Evolutionary conservation across 352 stramenopile species (phyloP), one percentile per base, ranked within the genome.

Genomic region (Aphanomyces astaci): DNA sequence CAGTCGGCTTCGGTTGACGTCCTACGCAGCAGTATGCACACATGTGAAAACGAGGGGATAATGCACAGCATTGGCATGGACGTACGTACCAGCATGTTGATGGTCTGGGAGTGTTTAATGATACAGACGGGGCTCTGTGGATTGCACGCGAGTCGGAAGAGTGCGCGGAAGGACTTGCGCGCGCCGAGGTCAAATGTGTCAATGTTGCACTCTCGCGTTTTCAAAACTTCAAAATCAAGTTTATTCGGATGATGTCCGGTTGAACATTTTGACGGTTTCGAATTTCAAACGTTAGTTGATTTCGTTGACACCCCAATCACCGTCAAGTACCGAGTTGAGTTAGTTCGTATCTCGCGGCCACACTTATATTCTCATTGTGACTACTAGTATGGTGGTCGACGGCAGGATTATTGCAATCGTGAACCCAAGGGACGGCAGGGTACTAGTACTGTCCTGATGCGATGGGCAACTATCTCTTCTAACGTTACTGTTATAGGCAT

Each of bases 171-270:
- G n/a, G 4, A 43, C 53, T 43, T 22, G 13, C 24, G 33, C 33
- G 24, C 53, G 11, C 19, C 43, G 7, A 32, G 15, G 15, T 62
- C 53, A 39, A 62, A 62, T 25, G 13, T 53, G 13, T 25, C 13
- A 53, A 53, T 25, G 45, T n/a, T 25, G 45, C 4, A 25, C 13
- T 45, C 13, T 40, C 27, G 33, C 49, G 27, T 25, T 65, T 65
- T 65, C 57, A 53, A 65, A 65, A 62, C 17, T 65, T 65, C 57
- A 53, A 65, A 65, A 7, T 3, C 30, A 19, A 5, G 24, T 15
- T n/a, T 64, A 64, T 64, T 28, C 55, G 55, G 55, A n/a, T 49
- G 27, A n/a, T 49, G 27, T 52, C 40, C 40, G 55, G 55, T 32
- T 64, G 48, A 9, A 15, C 19, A 9, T 13, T n/a, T 28, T 64